Evolutionary conservation across 805 yeast species (phyloP).

Genomic region (Kuraishia ogatae): DNA sequence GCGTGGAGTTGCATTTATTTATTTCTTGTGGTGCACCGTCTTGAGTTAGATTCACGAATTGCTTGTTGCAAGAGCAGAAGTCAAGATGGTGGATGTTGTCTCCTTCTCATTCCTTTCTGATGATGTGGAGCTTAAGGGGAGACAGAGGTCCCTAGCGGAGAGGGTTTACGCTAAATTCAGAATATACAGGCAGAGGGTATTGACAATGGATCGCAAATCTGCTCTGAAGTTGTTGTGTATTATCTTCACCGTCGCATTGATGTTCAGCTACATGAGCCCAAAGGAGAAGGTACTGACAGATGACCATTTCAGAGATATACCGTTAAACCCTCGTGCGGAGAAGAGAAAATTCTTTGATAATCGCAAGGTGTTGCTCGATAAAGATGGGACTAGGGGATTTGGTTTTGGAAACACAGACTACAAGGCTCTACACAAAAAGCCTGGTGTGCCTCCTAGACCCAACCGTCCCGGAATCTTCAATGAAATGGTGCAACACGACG

Average conservation of each 20-base stretch:
- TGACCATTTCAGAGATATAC: neutral
- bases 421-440: conserved; percentile 10
- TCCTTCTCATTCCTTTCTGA: conserved; percentile 1
- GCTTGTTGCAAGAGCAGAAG: neutral
- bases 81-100: neutral
- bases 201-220: neutral
- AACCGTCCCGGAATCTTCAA: conserved; percentile 17
- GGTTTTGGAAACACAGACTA: conserved; percentile 11
- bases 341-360: conserved; percentile 11
- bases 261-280: neutral
- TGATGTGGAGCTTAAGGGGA: neutral
- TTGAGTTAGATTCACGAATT: neutral
- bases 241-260: neutral
- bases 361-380: conserved; percentile 12
- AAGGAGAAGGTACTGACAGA: neutral
- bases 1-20: neutral
- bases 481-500: conserved; percentile 3
- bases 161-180: neutral
- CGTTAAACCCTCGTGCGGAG: neutral
- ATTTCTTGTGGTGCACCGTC: neutral
- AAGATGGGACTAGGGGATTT: conserved; percentile 11
- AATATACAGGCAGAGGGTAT: neutral
- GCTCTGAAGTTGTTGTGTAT: neutral
- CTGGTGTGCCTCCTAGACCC: conserved; percentile 20
- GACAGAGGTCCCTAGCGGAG: neutral